These are phyloP conservation scores for Chrysoporthe deuterocubensis DNA, from an alignment of 2,329 filamentous ascomycete species.

Conservation along the genomic window DNA sequence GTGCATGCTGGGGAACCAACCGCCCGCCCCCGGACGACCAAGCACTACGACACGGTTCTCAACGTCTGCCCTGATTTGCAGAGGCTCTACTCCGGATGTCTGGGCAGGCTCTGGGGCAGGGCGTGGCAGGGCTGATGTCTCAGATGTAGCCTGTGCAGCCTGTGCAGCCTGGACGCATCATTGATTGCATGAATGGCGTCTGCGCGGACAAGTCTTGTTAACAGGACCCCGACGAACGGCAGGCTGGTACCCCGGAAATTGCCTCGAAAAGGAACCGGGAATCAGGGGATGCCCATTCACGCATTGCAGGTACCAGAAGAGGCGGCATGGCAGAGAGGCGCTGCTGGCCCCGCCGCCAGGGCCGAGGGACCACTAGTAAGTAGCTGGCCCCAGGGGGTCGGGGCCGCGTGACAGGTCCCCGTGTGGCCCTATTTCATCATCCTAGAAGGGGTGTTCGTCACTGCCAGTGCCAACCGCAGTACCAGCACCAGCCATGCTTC, in stretches of 20 bases:
- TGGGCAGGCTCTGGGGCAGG: not conserved
- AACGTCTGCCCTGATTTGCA: not conserved
- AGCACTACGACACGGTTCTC: not conserved
- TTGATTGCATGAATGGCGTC: not conserved
- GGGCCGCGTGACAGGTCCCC: conserved; percentile 9
- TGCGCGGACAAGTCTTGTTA: not conserved
- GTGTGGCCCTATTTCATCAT: conserved; percentile 11
- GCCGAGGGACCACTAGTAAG: not conserved
- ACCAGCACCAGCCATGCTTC: not conserved
- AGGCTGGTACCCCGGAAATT: not conserved
- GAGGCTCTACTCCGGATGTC: not conserved
- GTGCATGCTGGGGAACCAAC: not conserved
- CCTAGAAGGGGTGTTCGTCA: not conserved
- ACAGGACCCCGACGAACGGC: not conserved
- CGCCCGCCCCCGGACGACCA: not conserved
- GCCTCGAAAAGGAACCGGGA: not conserved
- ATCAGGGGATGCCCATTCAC: not conserved
- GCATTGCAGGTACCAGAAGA: not conserved
- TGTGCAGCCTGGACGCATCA: not conserved
- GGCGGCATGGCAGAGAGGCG: not conserved
- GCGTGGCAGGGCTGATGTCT: not conserved
- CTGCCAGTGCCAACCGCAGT: not conserved
- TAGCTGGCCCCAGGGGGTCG: not conserved
- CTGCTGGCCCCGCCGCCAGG: not conserved
- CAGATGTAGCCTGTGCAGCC: not conserved